These are phyloP conservation scores for Vaccinium macrocarpon DNA, from an alignment of 148 eudicot species.

Conservation along the genomic window DNA sequence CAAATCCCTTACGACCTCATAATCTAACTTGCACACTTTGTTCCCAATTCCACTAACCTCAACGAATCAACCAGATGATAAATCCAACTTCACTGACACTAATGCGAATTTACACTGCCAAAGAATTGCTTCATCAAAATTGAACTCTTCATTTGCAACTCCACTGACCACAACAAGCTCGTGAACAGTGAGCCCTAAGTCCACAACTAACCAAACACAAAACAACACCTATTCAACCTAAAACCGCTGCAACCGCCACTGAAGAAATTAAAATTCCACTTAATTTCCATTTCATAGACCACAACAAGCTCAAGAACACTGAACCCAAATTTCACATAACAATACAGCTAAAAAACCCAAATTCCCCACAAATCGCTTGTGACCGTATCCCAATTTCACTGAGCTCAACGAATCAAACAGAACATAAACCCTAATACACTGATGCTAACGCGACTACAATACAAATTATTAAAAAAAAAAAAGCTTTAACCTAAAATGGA, in stretches of 20 bases:
- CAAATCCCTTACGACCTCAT: too few species aligned
- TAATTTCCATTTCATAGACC: not conserved
- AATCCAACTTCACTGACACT: constrained; percentile 8
- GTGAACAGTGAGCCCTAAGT: not conserved
- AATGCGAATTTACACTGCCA: not conserved
- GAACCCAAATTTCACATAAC: not conserved
- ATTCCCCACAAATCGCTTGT: not conserved
- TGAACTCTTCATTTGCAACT: not conserved
- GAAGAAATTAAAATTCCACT: not conserved
- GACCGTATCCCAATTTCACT: not conserved
- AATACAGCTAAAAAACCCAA: not conserved
- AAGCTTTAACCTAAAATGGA: not conserved
- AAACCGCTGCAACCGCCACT: not conserved
- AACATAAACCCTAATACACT: not conserved
- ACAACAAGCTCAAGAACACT: not conserved
- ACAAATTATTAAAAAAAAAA: not conserved
- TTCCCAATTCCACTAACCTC: too few species aligned
- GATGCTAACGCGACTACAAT: not conserved
- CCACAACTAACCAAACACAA: not conserved
- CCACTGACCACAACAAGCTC: not conserved
- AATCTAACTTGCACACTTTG: too few species aligned
- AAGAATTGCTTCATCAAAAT: not conserved
- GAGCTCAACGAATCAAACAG: not conserved
- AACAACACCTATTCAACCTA: not conserved
- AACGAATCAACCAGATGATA: not conserved